These are phyloP conservation scores for Spatholobus suberectus DNA, from an alignment of 306 rosid species.

Conservation along the genomic window DNA sequence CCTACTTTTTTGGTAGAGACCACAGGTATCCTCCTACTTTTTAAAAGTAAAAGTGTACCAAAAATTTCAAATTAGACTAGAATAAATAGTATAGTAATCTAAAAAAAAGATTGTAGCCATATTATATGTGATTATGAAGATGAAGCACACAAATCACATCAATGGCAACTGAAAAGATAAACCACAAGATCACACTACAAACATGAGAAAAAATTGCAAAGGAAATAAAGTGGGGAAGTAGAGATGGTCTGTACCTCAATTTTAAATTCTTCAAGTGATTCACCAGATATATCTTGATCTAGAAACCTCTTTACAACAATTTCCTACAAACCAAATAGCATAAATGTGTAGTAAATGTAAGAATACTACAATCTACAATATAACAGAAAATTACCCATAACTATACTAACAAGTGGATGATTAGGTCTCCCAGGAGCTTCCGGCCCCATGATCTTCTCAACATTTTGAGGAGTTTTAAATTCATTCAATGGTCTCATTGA, in stretches of 20 bases:
- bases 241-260: conserved; percentile 70
- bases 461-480: conserved; percentile 47
- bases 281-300: conserved; percentile 87
- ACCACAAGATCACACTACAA: background rate
- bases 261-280: conserved; percentile 89
- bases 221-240: background rate
- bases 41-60: no score
- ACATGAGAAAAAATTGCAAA: background rate
- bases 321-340: conserved; percentile 62
- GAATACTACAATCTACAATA: conserved; percentile 31
- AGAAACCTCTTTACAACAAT: conserved; percentile 95
- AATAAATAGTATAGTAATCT: conserved; percentile 2
- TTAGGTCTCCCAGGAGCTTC: conserved; percentile 61
- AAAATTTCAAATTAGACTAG: conserved; percentile 13
- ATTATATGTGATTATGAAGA: background rate
- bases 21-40: no score
- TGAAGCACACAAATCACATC: conserved; percentile 19
- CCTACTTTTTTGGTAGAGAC: no score
- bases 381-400: conserved; percentile 21
- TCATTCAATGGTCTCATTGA: conserved; percentile 42
- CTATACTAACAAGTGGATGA: conserved; percentile 44
- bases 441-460: conserved; percentile 50
- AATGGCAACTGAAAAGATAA: background rate
- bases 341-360: conserved; percentile 26
- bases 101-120: conserved; percentile 19